These are phyloP conservation scores for Naumovozyma baii DNA, from an alignment of 805 yeast genomes.

Conservation along the genomic window DNA sequence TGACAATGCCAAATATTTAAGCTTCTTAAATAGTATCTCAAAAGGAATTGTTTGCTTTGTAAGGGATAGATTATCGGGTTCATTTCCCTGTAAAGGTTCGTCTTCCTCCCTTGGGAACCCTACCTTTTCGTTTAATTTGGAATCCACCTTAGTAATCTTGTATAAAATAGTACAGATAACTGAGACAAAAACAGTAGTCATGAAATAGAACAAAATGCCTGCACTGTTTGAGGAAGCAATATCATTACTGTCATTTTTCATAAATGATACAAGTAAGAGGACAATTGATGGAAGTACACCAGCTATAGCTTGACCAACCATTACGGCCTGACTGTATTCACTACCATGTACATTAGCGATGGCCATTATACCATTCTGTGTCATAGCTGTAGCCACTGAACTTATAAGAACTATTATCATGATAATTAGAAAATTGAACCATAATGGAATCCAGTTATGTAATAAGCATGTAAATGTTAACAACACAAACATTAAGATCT, in stretches of 20 bases:
- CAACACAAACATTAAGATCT: conserved; percentile 45
- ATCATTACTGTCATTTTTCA: conserved; percentile 25
- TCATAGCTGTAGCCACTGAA: conserved; percentile 66
- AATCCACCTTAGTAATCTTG: conserved; percentile 12
- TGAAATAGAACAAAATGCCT: conserved; percentile 31
- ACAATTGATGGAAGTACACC: conserved; percentile 80
- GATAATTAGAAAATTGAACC: conserved; percentile 36
- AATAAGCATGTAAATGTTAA: conserved; percentile 35
- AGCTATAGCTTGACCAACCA: conserved; percentile 92
- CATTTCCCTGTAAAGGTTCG: background rate
- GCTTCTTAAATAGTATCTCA: conserved; percentile 46
- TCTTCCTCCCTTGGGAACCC: background rate
- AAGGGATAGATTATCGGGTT: conserved; percentile 9
- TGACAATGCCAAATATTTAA: conserved; percentile 54
- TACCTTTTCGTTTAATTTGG: background rate
- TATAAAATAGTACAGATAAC: conserved; percentile 17
- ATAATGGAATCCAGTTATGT: conserved; percentile 12
- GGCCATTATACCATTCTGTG: conserved; percentile 89
- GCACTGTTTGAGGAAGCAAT: conserved; percentile 2
- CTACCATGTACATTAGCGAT: conserved; percentile 69
- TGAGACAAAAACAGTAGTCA: conserved; percentile 25
- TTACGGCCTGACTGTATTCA: conserved; percentile 74
- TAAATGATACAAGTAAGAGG: conserved; percentile 40
- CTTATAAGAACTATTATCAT: conserved; percentile 57
- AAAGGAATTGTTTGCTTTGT: conserved; percentile 45